These are phyloP conservation scores for Trichoderma semiorbis DNA, from an alignment of 2,329 filamentous ascomycete genomes.

Conservation along the genomic window DNA sequence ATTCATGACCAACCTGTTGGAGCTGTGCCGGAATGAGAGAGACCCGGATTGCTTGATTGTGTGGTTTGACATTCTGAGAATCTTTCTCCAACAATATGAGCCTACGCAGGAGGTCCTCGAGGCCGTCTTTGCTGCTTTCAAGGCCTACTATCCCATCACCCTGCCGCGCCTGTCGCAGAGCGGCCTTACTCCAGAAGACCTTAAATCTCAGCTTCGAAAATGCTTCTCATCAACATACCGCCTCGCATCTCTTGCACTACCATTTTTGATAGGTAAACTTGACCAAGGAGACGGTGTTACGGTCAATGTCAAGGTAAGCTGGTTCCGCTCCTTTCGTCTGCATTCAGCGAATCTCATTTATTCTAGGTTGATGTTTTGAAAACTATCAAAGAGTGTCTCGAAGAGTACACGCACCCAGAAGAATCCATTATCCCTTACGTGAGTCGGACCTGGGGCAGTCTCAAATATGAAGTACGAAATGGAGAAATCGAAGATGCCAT, in stretches of 20 bases:
- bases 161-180: constrained; percentile 49
- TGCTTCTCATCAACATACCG: constrained; percentile 53
- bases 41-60: constrained; percentile 55
- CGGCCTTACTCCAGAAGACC: constrained; percentile 53
- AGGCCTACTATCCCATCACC: constrained; percentile 60
- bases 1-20: constrained; percentile 49
- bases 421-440: constrained; percentile 48
- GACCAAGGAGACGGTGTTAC: constrained; percentile 58
- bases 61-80: constrained; percentile 52
- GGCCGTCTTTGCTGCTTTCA: constrained; percentile 53
- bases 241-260: constrained; percentile 45
- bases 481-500: constrained; percentile 57
- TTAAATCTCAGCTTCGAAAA: constrained; percentile 50
- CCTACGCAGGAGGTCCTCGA: constrained; percentile 45
- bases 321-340: background rate
- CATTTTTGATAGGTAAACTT: constrained; percentile 54
- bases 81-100: constrained; percentile 42
- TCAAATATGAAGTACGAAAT: constrained; percentile 61
- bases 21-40: constrained; percentile 52
- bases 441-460: constrained; percentile 54
- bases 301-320: constrained; percentile 53
- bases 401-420: constrained; percentile 45
- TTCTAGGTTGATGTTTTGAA: constrained; percentile 51
- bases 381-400: constrained; percentile 53
- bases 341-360: constrained; percentile 15